Conservation (phyloP, 257 asterid genomes). For the Solanum virginianum region DNA sequence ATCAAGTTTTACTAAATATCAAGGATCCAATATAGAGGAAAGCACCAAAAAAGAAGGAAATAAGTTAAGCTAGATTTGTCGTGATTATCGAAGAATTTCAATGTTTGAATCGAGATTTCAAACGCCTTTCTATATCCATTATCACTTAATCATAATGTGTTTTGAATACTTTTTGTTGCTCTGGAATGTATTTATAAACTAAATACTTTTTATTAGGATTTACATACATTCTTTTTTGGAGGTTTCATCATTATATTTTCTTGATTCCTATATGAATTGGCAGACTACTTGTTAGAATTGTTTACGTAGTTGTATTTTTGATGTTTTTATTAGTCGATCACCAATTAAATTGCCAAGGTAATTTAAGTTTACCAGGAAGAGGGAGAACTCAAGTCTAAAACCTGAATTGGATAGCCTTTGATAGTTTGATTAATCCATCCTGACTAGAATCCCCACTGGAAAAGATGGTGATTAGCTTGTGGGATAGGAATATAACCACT, state of each 20-base stretch:
- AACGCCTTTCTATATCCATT: background rate
- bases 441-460: background rate
- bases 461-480: background rate
- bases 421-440: background rate
- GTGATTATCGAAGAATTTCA: too few species aligned
- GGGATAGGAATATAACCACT: background rate
- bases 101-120: too few species aligned
- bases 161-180: background rate
- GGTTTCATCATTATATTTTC: background rate
- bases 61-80: too few species aligned
- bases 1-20: background rate
- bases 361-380: background rate
- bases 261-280: background rate
- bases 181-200: background rate
- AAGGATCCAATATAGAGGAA: background rate
- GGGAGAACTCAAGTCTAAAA: background rate
- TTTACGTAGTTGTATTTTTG: background rate
- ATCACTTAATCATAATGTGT: background rate
- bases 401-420: background rate
- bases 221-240: background rate
- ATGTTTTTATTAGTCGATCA: background rate
- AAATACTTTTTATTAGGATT: background rate
- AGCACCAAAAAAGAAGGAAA: too few species aligned
- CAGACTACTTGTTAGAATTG: background rate
- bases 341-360: background rate